Evolutionary conservation across 306 rosid genomes (phyloP).

Genomic region (Citrullus amarus): DNA sequence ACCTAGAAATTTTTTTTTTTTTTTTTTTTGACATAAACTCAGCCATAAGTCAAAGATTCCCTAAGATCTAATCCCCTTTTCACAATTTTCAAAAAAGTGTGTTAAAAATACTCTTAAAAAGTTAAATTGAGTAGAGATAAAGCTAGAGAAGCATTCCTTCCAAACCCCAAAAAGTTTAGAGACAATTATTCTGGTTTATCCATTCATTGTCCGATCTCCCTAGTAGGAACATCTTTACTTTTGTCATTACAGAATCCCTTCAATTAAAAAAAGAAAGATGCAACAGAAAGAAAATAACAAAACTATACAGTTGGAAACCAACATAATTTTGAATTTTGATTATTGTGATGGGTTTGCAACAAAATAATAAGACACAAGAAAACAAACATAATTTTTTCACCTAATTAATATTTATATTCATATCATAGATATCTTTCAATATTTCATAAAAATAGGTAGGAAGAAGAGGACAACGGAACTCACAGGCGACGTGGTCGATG

Average conservation of each 20-base stretch:
- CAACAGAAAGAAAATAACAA: background rate
- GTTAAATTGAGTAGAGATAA: background rate
- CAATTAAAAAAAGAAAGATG: background rate
- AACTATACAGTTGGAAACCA: background rate
- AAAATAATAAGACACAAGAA: background rate
- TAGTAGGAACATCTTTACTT: background rate
- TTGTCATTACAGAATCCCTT: background rate
- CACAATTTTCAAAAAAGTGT: background rate
- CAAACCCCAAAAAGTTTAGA: background rate
- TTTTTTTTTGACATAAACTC: background rate
- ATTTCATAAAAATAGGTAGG: background rate
- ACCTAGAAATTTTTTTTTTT: background rate
- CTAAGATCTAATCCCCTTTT: background rate
- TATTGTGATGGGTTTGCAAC: background rate
- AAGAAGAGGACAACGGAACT: background rate
- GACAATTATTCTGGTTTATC: background rate
- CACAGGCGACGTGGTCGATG: background rate
- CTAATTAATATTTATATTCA: background rate
- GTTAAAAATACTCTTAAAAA: background rate
- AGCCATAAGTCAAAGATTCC: background rate
- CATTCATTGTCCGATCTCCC: background rate
- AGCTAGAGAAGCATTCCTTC: background rate
- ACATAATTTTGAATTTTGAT: background rate
- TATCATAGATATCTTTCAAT: background rate
- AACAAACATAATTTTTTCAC: background rate